These are phyloP conservation scores for Hypoxylon sp. DNA, from an alignment of 2,329 filamentous ascomycete genomes.

Conservation along the genomic window DNA sequence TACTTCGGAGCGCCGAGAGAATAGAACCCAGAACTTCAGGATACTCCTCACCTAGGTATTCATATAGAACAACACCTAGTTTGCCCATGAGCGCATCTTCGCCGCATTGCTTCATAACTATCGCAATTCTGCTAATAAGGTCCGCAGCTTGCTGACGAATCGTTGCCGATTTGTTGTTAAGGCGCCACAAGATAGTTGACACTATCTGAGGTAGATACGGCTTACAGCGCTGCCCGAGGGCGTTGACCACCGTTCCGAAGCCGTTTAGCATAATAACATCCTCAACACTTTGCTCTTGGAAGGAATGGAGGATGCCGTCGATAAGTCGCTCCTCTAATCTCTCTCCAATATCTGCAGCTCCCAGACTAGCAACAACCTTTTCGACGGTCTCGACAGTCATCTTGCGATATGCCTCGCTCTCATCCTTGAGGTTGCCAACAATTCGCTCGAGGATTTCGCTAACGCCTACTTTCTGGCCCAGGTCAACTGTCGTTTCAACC, in stretches of 20 bases:
- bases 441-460: conserved; percentile 95
- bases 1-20: conserved; percentile 91
- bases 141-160: conserved; percentile 98
- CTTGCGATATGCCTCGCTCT: conserved; percentile 97
- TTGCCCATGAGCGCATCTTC: conserved; percentile 97
- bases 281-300: conserved; percentile 98
- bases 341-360: conserved; percentile 93
- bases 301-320: conserved; percentile 94
- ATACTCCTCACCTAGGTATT: conserved; percentile 98
- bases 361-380: conserved; percentile 93
- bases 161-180: conserved; percentile 98
- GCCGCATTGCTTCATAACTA: conserved; percentile 99
- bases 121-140: conserved; percentile 94
- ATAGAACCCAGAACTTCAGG: conserved; percentile 98
- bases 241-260: conserved; percentile 97
- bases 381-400: conserved; percentile 99
- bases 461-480: conserved; percentile 97
- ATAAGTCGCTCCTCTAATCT: conserved; percentile 93
- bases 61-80: conserved; percentile 93
- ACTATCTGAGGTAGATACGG: conserved; percentile 97
- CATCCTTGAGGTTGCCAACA: conserved; percentile 96
- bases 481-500: conserved; percentile 96
- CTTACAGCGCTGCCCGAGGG: conserved; percentile 92
- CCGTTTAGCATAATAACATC: conserved; percentile 97
- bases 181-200: conserved; percentile 93